Base-by-base conservation (phyloP, 1,139 yeast genomes). In the Kodamaea sp. region DNA sequence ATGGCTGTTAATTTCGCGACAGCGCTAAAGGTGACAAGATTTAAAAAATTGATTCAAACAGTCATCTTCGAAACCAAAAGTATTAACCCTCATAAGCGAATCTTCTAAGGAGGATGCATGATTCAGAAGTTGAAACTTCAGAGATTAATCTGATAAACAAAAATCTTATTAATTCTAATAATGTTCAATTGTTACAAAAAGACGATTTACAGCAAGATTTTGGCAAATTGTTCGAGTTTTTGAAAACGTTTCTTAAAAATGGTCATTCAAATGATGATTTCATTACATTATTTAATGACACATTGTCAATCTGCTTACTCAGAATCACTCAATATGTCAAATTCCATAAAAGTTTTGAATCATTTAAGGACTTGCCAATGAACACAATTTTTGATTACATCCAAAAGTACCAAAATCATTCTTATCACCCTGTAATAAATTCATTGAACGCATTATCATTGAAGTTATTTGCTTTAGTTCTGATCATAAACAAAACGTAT, bases 401-500 rank as follows among this genome's bases (percentile, higher is more conserved):
- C 7, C 62, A 82, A 35, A 88, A 80, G 47, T 80, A 78, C 51
- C 79, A 89, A 79, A 79, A 79, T 38, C 85, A 80, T 38, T 76
- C 87, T 2, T 81, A 84, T 5, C 79, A 86, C 1, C 81, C 94
- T 0, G 61, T 85, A 27, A 79, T 82, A 6, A 84, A 82, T 48
- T 82, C 94, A 0, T 59, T 86, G 37, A 73, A 70, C 40, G 84
- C 79, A 30, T 55, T 87, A 29, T 71, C 85, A 37, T 48, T 59
- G 4, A 84, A 82, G 47, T 52, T 81, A 34, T 57, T 82, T 5
- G 46, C 56, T 1, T 60, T 79, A 24, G 50, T 74, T 10, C 60
- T 60, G 7, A 38, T 61, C 7, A 58, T 55, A 12, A 38, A 39
- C 29, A 39, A 45, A 4, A n/a, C 12, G 34, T 20, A 48, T 11